Base-by-base conservation (phyloP, 352 stramenopile species). In the Phytopythium vexans region DNA sequence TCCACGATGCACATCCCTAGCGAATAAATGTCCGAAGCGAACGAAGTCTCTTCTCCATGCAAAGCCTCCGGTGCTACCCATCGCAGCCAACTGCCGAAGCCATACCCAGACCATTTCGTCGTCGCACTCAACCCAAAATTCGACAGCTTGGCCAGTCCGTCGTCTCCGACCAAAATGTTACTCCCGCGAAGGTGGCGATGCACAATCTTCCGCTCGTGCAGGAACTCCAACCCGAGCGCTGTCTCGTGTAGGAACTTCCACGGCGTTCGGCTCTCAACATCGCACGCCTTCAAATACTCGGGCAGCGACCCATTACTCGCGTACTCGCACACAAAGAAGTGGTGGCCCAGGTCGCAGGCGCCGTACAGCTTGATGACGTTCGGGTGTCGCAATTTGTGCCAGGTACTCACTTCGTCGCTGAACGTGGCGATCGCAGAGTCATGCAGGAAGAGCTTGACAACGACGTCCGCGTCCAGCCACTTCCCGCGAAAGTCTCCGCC, bases 81-180 rank as follows among this genome's bases (percentile, higher is more conserved):
- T 43, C 39, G 12, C 8, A 43, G 12, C n/a, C n/a, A 43, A n/a
- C 39, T n/a, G 7, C 39, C 12, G 8, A 15, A 27, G 5, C 6
- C 39, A 15, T 12, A 15, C 11, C n/a, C 8, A 6, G n/a, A 12
- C 6, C n/a, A 7, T 15, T 43, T 15, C 6, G 6, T 43, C 12
- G 39, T 7, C 12, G 12, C 39, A 49, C 49, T 68, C 11, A 71
- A 39, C 3, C 58, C 57, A 36, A 74, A 74, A 42, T 69, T 61
- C 12, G 62, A 35, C 12, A 74, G 55, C 34, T 68, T 68, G 1
- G 59, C 58, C 4, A 50, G n/a, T 4, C 55, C 58, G 16, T 66
- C 38, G n/a, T 46, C 45, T 7, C 52, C 52, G 6, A 74, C 49
- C 21, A 74, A 46, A 45, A 74, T 68, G 27, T 69, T 71, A 44